Evolutionary conservation across 2,329 filamentous ascomycete species (phyloP).

Genomic region (Podosphaera fusca): DNA sequence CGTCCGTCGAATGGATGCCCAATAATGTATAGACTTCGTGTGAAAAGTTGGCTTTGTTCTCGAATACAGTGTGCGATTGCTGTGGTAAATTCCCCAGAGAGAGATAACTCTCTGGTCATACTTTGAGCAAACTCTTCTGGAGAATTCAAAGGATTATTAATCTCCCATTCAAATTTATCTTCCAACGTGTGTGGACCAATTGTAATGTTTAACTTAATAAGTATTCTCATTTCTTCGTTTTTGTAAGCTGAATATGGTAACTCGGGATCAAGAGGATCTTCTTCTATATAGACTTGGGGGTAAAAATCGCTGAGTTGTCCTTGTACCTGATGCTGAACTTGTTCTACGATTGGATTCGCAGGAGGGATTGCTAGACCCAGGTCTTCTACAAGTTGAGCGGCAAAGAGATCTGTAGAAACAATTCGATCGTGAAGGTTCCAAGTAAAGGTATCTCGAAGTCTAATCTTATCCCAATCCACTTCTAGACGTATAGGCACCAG

Average conservation of each 20-base stretch:
- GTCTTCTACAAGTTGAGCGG: constrained; percentile 76
- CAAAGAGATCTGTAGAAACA: constrained; percentile 58
- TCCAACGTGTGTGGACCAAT: constrained; percentile 85
- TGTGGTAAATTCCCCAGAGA: constrained; percentile 89
- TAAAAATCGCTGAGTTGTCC: constrained; percentile 89
- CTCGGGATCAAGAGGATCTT: constrained; percentile 74
- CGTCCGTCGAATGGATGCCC: constrained; percentile 90
- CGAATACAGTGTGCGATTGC: constrained; percentile 95
- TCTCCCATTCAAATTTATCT: constrained; percentile 98
- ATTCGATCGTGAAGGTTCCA: constrained; percentile 93
- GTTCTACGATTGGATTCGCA: constrained; percentile 36
- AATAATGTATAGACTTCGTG: constrained; percentile 74
- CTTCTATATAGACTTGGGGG: constrained; percentile 71
- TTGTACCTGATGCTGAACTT: constrained; percentile 45
- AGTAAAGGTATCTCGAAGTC: constrained; percentile 88
- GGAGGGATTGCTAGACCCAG: constrained; percentile 56
- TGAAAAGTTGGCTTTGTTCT: constrained; percentile 87
- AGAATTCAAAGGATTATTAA: constrained; percentile 83
- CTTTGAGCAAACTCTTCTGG: constrained; percentile 81
- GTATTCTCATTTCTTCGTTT: constrained; percentile 94
- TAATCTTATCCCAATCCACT: constrained; percentile 87
- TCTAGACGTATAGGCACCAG: constrained; percentile 79
- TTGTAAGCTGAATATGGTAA: constrained; percentile 87
- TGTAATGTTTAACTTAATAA: constrained; percentile 92
- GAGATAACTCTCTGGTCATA: constrained; percentile 73